Conservation (phyloP, 345 rosid genomes). For the Heritiera littoralis region DNA sequence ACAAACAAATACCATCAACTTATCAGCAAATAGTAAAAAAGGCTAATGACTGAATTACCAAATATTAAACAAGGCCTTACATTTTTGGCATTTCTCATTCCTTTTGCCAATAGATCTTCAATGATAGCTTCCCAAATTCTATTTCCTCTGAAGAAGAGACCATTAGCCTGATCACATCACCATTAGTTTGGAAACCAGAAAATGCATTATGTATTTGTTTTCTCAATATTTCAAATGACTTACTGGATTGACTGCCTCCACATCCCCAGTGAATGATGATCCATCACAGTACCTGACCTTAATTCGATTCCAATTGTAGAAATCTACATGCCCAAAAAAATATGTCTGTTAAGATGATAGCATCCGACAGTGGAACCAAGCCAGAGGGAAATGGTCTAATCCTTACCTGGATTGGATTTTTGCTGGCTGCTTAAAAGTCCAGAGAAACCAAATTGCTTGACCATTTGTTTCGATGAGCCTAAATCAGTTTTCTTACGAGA, state of each 20-base stretch:
- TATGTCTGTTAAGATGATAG: neutral
- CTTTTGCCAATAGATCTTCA: conserved; percentile 71
- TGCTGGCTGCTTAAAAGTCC: conserved; percentile 70
- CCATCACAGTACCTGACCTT: conserved; percentile 95
- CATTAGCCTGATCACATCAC: conserved; percentile 51
- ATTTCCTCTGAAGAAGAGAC: conserved; percentile 82
- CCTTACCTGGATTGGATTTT: conserved; percentile 68
- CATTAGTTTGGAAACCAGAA: neutral
- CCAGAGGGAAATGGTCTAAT: neutral
- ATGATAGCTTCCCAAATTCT: conserved; percentile 70
- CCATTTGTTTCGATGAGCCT: conserved; percentile 83
- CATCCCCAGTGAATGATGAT: conserved; percentile 84
- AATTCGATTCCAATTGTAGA: conserved; percentile 84
- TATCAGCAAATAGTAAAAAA: neutral
- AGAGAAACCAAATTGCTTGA: conserved; percentile 62
- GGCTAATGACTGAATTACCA: neutral
- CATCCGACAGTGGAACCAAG: neutral
- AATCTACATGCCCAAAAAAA: conserved; percentile 47
- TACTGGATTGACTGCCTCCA: conserved; percentile 61
- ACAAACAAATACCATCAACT: neutral
- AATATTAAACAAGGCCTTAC: conserved; percentile 34
- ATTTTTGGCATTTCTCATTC: conserved; percentile 80
- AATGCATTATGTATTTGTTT: neutral
- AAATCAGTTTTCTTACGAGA: conserved; percentile 55
- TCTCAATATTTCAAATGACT: conserved; percentile 17